These are phyloP conservation scores for Nectriaceae sp. DNA, from an alignment of 2,329 filamentous ascomycete species.

Conservation along the genomic window DNA sequence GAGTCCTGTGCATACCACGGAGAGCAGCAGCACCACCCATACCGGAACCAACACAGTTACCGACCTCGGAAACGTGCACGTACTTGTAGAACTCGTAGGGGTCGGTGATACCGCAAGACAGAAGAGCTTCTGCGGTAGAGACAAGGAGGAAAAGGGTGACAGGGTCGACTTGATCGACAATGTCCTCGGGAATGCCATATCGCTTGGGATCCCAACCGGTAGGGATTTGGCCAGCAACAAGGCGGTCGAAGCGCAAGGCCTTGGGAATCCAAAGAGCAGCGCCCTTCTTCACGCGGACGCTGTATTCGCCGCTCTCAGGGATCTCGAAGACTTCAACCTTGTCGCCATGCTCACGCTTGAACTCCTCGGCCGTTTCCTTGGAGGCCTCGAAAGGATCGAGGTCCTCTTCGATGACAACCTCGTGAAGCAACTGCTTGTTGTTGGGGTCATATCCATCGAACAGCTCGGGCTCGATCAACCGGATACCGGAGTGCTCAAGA, in stretches of 20 bases:
- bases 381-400: constrained; percentile 96
- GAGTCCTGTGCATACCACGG: constrained; percentile 97
- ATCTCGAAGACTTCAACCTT: constrained; percentile 98
- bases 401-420: constrained; percentile 96
- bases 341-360: constrained; percentile 94
- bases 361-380: constrained; percentile 96
- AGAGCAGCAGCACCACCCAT: constrained; percentile 94
- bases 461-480: constrained; percentile 94
- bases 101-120: constrained; percentile 94
- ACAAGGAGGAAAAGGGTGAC: constrained; percentile 95
- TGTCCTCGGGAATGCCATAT: constrained; percentile 96
- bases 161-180: constrained; percentile 95
- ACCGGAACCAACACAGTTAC: constrained; percentile 97
- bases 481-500: constrained; percentile 94
- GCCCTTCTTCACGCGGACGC: constrained; percentile 92
- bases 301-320: constrained; percentile 89
- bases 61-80: constrained; percentile 95
- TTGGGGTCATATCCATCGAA: constrained; percentile 97
- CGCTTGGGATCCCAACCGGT: constrained; percentile 96
- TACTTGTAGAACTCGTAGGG: constrained; percentile 99
- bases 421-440: constrained; percentile 97
- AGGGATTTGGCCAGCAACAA: constrained; percentile 95
- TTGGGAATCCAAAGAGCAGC: constrained; percentile 95
- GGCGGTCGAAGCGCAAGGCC: constrained; percentile 93
- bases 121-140: constrained; percentile 86